Evolutionary conservation across 129 eudicot species (phyloP), one percentile per base, ranked within the genome.

Genomic region (Centrapalus pauciflorus): DNA sequence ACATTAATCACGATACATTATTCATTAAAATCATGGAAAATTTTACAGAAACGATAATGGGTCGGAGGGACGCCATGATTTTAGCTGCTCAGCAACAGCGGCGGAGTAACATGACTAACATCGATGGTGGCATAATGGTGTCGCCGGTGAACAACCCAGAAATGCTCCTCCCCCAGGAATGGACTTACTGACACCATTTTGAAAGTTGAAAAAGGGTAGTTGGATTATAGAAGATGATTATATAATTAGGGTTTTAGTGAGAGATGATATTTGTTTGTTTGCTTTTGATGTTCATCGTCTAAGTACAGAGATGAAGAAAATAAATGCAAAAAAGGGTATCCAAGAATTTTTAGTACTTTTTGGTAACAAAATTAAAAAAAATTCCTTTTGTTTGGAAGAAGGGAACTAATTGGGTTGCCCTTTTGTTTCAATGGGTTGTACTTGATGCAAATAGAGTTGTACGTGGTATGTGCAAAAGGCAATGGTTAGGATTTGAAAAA

Each of bases 81-180:
- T 4, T 35, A 14, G 61, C 71, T 1, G 63, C 54, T 24, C 41
- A 23, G n/a, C 48, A 30, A 13, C 83, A 5, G 13, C 84, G 66
- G 16, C 82, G 69, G 40, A 38, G 66, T 20, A 71, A 50, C 62
- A 26, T 76, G 40, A 38, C 62, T 20, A 71, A 50, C 62, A 26
- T 76, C 19, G n/a, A 25, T 41, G 20, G 27, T 34, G 17, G 51
- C 30, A 33, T 49, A 2, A 34, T 49, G 29, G 79, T 79, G 50
- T 66, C 66, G 26, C 27, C 52, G 38, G 23, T 66, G 77, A 61
- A 58, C 46, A 69, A 67, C 51, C 79, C 79, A 0, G 89, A 81
- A 11, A 17, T 74, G 33, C 64, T 71, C 29, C 89, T 83, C 7
- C 96, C 96, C 16, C 86, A 75, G 58, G 96, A 89, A 14, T 89